Evolutionary conservation across 495 filamentous ascomycete species (phyloP), one percentile per base, ranked within the genome.

Genomic region (Penicillium lividum): DNA sequence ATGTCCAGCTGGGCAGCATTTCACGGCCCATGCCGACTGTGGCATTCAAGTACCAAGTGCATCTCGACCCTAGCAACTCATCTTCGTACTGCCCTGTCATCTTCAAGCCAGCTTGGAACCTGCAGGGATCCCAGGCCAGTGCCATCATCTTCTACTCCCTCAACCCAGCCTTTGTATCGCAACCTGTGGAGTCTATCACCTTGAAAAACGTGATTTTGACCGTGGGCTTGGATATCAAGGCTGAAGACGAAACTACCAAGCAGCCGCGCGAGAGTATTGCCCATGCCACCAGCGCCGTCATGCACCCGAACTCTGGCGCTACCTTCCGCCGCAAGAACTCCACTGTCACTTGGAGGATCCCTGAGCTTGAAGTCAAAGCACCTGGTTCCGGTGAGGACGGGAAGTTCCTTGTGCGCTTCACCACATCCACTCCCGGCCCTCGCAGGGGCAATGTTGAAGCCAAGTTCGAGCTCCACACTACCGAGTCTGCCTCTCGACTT

Each of bases 11-110:
- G 3, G 78, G 85, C 8, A 86, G 83, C 61, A 82, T 97, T 53
- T 79, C 84, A 48, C 88, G 84, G 55, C 87, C 90, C 10, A 66
- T 72, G 46, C 77, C 77, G 7, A 81, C 89, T 0, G 86, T 94
- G 3, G 94, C 90, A 31, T 98, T 98, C 78, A 97, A 93, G 59
- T 98, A 98, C 69, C 89, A 93, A 70, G 77, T 97, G n/a, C 91
- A 96, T 62, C 68, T 92, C 30, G 88, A 94, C 30, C 80, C 80
- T 45, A 59, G 74, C 16, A 83, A 83, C 53, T 73, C 84, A 13
- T 77, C 82, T 28, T 68, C 84, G n/a, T 89, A 89, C 65, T 86
- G 87, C 22, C 94, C 95, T 0, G 75, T 98, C 29, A 79, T 89
- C 46, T 77, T 97, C 61, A 88, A 84, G 38, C 87, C 93, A 28